Evolutionary conservation across 495 filamentous ascomycete species (phyloP).

Genomic region (Baudoinia panamericana): DNA sequence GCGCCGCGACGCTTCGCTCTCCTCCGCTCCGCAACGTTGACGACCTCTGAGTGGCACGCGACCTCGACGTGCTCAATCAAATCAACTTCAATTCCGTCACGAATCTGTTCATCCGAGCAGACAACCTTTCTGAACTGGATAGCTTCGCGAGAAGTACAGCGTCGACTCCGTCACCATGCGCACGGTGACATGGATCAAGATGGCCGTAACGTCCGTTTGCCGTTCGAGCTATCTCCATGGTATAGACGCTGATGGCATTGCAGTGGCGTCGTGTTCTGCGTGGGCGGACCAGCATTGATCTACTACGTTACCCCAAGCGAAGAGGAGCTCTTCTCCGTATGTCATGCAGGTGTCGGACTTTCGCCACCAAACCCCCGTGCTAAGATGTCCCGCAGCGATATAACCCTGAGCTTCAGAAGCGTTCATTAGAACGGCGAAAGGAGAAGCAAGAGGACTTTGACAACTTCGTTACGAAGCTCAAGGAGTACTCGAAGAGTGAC

Average conservation of each 20-base stretch:
- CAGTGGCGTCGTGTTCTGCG: slow-evolving; percentile 53
- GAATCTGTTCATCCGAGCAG: too few relatives aligned
- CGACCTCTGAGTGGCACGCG: too few relatives aligned
- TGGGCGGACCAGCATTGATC: slow-evolving; percentile 80
- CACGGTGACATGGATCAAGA: slow-evolving; percentile 42
- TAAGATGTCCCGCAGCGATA: slow-evolving; percentile 44
- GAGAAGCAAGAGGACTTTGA: slow-evolving; percentile 72
- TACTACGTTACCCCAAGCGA: slow-evolving; percentile 70
- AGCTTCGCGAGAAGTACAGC: too few relatives aligned
- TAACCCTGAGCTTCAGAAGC: slow-evolving; percentile 82
- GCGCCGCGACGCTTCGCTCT: too few relatives aligned
- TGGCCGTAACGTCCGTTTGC: slow-evolving; percentile 36
- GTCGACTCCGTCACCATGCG: slow-evolving; percentile 39
- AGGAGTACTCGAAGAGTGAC: slow-evolving; percentile 78
- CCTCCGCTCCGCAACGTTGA: too few relatives aligned
- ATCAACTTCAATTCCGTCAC: too few relatives aligned
- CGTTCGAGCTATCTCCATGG: slow-evolving; percentile 6
- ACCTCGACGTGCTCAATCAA: too few relatives aligned
- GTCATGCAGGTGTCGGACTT: slow-evolving; percentile 5
- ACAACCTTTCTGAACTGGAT: too few relatives aligned
- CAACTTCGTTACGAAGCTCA: slow-evolving; percentile 68
- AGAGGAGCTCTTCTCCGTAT: slow-evolving; percentile 70
- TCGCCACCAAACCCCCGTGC: neutral
- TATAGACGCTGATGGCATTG: neutral
- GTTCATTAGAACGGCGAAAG: slow-evolving; percentile 59